Conservation (phyloP, 176 grass and related monocot species). For the Miscanthus lutarioriparius region DNA sequence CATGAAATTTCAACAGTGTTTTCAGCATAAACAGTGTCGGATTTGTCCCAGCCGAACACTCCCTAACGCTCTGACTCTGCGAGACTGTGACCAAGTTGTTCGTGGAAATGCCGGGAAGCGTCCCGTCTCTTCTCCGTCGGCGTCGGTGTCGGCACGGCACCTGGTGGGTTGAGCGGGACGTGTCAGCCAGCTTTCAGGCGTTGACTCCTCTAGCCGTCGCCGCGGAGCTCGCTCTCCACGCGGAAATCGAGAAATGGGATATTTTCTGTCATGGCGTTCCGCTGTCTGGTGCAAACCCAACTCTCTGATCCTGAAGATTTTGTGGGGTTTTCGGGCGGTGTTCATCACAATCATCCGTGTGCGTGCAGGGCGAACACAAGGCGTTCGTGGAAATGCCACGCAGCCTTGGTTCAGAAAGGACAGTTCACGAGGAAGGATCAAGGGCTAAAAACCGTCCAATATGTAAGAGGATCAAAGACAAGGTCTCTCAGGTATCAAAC, state of each 20-base stretch:
- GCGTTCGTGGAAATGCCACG: not conserved
- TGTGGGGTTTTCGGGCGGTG: not conserved
- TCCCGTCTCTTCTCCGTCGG: not conserved
- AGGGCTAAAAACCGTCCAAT: not conserved
- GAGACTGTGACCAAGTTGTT: not conserved
- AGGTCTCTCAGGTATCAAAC: not conserved
- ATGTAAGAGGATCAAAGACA: no score
- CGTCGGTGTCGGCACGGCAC: not conserved
- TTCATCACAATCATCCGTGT: no score
- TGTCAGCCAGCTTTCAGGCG: not conserved
- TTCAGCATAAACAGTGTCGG: no score
- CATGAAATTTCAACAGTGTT: no score
- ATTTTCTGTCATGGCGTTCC: no score
- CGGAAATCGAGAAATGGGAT: not conserved
- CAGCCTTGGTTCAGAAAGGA: not conserved
- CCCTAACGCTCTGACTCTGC: no score
- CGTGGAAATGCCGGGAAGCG: not conserved
- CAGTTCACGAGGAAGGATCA: not conserved
- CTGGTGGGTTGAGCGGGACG: not conserved
- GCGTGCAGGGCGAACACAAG: no score
- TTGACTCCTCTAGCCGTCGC: not conserved
- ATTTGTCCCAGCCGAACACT: no score
- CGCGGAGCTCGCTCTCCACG: no score
- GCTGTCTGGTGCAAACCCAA: no score
- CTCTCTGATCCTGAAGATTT: not conserved